phyloP scores from a whole-genome alignment of 257 asterid species.

The Oldenlandia corymbosa region DNA sequence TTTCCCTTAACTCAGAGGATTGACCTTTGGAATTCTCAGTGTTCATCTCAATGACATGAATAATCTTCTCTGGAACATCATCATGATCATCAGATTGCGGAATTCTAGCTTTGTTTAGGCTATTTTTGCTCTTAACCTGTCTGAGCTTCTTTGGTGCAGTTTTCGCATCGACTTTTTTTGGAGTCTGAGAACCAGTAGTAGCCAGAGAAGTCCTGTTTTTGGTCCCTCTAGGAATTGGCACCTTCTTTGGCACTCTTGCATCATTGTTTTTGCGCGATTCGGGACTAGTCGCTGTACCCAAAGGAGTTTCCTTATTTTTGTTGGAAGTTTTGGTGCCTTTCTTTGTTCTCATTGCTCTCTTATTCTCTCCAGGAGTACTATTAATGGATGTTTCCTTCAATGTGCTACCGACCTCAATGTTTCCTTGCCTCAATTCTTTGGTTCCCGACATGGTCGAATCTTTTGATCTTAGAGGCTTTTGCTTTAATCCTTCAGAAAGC shows the following conservation, averaged over 20 bases:
- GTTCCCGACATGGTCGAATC: background rate
- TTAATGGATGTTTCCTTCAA: background rate
- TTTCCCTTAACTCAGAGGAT: conserved; percentile 18
- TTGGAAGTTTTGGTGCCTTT: conserved; percentile 11
- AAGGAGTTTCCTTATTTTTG: conserved; percentile 2
- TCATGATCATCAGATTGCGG: conserved; percentile 18
- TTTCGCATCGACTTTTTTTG: background rate
- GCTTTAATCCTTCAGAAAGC: conserved; percentile 13
- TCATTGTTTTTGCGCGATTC: conserved; percentile 1
- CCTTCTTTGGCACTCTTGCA: conserved; percentile 6
- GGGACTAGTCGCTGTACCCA: conserved; percentile 1
- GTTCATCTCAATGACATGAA: conserved; percentile 21
- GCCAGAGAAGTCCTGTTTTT: background rate
- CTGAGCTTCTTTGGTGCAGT: background rate
- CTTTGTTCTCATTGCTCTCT: background rate
- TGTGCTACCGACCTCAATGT: conserved; percentile 3
- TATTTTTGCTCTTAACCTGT: conserved; percentile 14
- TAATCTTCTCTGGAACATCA: conserved; percentile 34
- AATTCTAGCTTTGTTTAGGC: background rate
- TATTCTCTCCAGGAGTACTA: conserved; percentile 4
- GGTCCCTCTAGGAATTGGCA: background rate
- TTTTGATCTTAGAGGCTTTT: conserved; percentile 12
- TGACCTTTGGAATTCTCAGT: conserved; percentile 4
- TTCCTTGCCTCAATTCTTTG: conserved; percentile 9
- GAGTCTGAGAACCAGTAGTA: background rate